Base-by-base conservation (phyloP, 495 filamentous ascomycete genomes). In the Aspergillus wentii region DNA sequence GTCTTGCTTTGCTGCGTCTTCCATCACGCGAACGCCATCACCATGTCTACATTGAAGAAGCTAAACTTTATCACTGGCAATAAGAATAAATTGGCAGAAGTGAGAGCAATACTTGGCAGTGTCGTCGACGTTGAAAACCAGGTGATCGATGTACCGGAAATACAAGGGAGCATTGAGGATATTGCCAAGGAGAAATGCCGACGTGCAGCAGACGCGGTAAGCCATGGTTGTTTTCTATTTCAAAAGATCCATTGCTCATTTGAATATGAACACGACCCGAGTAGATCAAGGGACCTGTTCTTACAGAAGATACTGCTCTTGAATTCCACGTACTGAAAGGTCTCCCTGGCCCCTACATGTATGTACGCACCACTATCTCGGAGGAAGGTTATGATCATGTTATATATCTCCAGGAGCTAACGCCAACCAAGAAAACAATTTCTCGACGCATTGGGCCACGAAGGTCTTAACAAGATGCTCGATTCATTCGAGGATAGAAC, bases 31-130 rank as follows among this genome's bases (percentile, higher is more conserved):
- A n/a, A 30, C 18, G 29, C 33, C 13, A 32, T 31, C 23, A 26
- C 33, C 49, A 59, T 49, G 49, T 50, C 54, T 34, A 31, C 47
- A 22, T 35, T 62, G 18, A 56, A 57, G 27, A 61, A 68, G 19
- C 62, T 98, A 23, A 87, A 95, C 69, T 98, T 98, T 71, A 95
- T 98, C 51, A 98, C 94, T 2, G 85, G 91, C 48, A 98, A 98
- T 68, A 74, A 77, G 48, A 94, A 94, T 68, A 98, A 98, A 66
- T 76, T 98, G 33, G 57, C 59, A 40, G 92, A 98, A 64, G 87
- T 94, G 46, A 76, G 81, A 54, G 82, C 84, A 9, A 96, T 98
- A 51, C 74, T 98, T 13, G 80, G 80, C 39, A 75, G 74, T 38
- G 72, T 78, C 19, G 81, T 94, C 46, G 66, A 83, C 28, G 69